A percentile compares a stretch with the other conserved stretches of the same genome.
Conservation (phyloP, 2,329 filamentous ascomycete species). For the Eutypa lata region DNA sequence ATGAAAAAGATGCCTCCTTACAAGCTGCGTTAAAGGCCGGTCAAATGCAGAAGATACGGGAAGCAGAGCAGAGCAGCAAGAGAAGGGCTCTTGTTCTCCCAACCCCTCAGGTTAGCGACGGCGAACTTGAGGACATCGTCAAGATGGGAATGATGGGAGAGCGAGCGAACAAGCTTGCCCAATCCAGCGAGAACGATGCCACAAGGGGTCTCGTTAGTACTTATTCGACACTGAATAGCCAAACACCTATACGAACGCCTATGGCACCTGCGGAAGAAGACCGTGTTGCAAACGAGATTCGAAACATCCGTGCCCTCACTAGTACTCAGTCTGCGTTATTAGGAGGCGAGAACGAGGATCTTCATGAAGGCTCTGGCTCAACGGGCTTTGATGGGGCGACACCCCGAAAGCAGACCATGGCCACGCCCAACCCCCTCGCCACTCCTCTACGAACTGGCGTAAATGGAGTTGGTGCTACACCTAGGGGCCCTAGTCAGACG, state of each 20-base stretch:
- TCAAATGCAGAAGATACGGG: slow-evolving; percentile 89
- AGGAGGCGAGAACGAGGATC: slow-evolving; percentile 88
- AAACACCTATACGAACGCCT: slow-evolving; percentile 87
- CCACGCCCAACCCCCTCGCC: slow-evolving; percentile 94
- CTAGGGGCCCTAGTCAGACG: slow-evolving; percentile 69
- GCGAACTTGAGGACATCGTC: slow-evolving; percentile 93
- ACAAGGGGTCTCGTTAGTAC: slow-evolving; percentile 84
- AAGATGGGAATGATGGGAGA: slow-evolving; percentile 98
- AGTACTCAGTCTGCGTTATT: slow-evolving; percentile 91
- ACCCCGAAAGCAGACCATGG: slow-evolving; percentile 73
- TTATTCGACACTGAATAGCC: slow-evolving; percentile 77
- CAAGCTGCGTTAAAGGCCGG: slow-evolving; percentile 90
- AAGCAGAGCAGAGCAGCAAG: slow-evolving; percentile 96
- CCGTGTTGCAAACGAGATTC: slow-evolving; percentile 92
- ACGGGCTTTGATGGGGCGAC: slow-evolving; percentile 86
- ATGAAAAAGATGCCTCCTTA: slow-evolving; percentile 77
- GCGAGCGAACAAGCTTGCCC: slow-evolving; percentile 71
- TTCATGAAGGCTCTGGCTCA: slow-evolving; percentile 76
- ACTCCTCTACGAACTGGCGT: slow-evolving; percentile 72
- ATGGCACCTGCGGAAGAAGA: slow-evolving; percentile 90
- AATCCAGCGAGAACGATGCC: slow-evolving; percentile 76
- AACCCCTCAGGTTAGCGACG: slow-evolving; percentile 85
- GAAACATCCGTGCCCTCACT: slow-evolving; percentile 86
- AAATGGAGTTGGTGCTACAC: slow-evolving; percentile 66
- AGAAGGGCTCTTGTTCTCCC: slow-evolving; percentile 79